A percentile compares a stretch with the other conserved stretches of the same genome.
Evolutionary conservation across 108 stramenopile species (phyloP).

Genomic region (Cyclotella kingstonii): DNA sequence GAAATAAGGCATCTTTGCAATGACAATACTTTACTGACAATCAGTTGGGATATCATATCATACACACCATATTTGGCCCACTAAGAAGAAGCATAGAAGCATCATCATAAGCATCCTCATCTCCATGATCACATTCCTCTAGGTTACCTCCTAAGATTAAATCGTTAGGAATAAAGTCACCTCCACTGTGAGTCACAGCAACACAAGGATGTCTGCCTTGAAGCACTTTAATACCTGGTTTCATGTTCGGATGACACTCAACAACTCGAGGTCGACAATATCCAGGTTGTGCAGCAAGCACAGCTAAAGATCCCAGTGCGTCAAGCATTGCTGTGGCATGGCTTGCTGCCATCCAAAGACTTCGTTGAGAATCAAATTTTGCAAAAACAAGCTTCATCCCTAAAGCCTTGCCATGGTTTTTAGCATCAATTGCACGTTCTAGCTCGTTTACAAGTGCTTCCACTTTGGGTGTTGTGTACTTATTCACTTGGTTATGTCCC

Average conservation of each 20-base stretch:
- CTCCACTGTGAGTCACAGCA: slow-evolving; percentile 66
- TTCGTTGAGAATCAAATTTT: slow-evolving; percentile 87
- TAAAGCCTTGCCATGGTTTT: slow-evolving; percentile 81
- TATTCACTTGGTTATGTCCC: slow-evolving; percentile 85
- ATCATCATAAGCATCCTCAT: slow-evolving; percentile 21
- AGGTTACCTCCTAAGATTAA: slow-evolving; percentile 61
- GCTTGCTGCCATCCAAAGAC: slow-evolving; percentile 85
- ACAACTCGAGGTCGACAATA: slow-evolving; percentile 72
- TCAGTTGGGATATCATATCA: not conserved
- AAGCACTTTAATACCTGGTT: slow-evolving; percentile 67
- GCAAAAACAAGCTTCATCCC: slow-evolving; percentile 94
- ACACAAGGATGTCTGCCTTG: slow-evolving; percentile 96
- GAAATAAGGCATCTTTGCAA: not conserved
- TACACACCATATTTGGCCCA: slow-evolving; percentile 95
- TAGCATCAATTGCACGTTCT: slow-evolving; percentile 76
- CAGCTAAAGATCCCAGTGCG: slow-evolving; percentile 90
- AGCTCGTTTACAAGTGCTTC: slow-evolving; percentile 74
- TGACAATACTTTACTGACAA: not conserved
- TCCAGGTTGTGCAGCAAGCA: slow-evolving; percentile 75
- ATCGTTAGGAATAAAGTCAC: slow-evolving; percentile 96
- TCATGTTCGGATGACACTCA: slow-evolving; percentile 52
- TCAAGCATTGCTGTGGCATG: slow-evolving; percentile 91
- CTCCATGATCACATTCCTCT: slow-evolving; percentile 8
- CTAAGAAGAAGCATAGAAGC: slow-evolving; percentile 82
- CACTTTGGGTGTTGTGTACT: slow-evolving; percentile 84